These are phyloP conservation scores for Symbiodinium natans DNA, from an alignment of 73 alveolate genomes.

Conservation along the genomic window DNA sequence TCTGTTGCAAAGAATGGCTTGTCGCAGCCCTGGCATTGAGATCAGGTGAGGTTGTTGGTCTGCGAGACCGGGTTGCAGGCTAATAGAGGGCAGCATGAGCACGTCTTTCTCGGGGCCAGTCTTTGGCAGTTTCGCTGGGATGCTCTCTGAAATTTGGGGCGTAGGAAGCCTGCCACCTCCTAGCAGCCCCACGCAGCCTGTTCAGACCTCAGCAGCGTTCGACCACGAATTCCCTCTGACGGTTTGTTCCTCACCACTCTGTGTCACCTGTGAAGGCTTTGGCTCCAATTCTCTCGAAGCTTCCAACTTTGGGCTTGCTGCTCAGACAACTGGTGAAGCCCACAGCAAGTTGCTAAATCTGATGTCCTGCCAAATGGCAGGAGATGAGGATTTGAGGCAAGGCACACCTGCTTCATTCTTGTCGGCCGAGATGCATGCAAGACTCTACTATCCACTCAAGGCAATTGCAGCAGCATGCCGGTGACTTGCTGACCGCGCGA, in stretches of 20 bases:
- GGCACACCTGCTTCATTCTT: neutral
- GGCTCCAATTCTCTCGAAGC: slow-evolving; percentile 29
- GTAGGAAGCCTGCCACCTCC: neutral
- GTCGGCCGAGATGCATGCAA: neutral
- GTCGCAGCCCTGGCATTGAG: too few species aligned
- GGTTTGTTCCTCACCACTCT: neutral
- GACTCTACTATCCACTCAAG: too few species aligned
- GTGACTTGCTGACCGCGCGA: slow-evolving; percentile 44
- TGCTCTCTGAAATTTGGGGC: neutral
- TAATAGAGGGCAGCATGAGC: neutral
- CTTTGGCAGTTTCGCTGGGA: neutral
- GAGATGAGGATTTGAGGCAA: slow-evolving; percentile 45
- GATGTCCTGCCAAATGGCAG: neutral
- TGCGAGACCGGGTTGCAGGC: slow-evolving; percentile 92
- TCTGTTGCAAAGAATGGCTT: too few species aligned
- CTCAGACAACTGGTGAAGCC: neutral
- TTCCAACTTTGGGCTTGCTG: neutral
- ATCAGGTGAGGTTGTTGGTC: slow-evolving; percentile 70
- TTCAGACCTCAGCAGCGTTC: neutral
- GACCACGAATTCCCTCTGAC: neutral
- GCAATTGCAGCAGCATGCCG: slow-evolving; percentile 33
- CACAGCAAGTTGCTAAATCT: neutral
- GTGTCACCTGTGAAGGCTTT: slow-evolving; percentile 8
- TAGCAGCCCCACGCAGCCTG: neutral
- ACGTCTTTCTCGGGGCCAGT: too few species aligned